Base-by-base conservation (phyloP, 202 grass and related monocot species). In the Dendrocalamus latiflorus region DNA sequence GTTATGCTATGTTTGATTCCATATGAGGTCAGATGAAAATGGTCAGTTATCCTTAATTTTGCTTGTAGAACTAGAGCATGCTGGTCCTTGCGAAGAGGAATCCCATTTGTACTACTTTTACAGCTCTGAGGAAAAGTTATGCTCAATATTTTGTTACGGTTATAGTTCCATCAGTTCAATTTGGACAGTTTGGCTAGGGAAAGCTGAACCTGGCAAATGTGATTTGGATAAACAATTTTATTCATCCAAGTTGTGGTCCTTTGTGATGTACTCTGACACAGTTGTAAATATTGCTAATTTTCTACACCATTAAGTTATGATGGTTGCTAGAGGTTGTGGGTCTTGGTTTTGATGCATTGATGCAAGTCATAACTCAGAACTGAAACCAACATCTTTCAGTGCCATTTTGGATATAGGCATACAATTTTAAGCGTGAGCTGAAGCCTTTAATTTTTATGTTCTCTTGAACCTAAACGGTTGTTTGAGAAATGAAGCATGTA, bases 281-380 rank as follows among this genome's bases (percentile, higher is more conserved):
- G 9, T 63, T 18, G 24, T 70, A 69, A 12, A 39, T 16, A 48
- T 49, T 81, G 60, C 18, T 82, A 64, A 24, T 30, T n/a, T 76
- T 17, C 28, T 51, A 26, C 57, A 4, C 17, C 26, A 5, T 58
- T 5, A 38, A 83, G 57, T 36, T 47, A 57, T 42, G 50, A 45
- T 25, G 14, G 16, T 22, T 24, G 7, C 3, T 33, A 50, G 25
- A 71, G 20, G 66, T 54, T 77, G 20, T 16, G 14, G 38, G 12
- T 77, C 44, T 71, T 43, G 57, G 42, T 70, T 77, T 81, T 82
- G 4, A 60, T 70, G 79, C 72, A 55, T 61, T 10, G 14, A 28
- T 28, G 41, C n/a, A 74, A n/a, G 25, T 20, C 48, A 49, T 25
- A 48, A 54, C 70, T 50, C 18, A 50, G 57, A 73, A 82, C 42